Conservation (phyloP, 1,284 basidiomycete species). For the Rhodotorula sp. region DNA sequence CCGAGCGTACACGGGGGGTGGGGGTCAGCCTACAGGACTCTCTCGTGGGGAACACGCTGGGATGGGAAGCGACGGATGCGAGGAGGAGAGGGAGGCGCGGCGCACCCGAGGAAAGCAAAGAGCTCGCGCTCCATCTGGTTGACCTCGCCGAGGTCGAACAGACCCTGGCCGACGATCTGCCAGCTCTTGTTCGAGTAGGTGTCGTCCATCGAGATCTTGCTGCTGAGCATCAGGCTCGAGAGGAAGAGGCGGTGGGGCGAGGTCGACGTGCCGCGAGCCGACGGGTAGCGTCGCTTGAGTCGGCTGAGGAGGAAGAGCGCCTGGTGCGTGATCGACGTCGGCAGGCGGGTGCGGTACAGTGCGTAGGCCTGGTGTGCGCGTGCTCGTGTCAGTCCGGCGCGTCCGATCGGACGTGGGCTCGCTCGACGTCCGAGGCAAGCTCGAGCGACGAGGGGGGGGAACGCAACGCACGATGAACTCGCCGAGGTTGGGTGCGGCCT, state of each 20-base stretch:
- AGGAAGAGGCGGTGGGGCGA: conserved; percentile 89
- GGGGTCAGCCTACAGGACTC: too few relatives aligned
- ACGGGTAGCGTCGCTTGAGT: conserved; percentile 85
- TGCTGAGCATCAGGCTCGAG: conserved; percentile 89
- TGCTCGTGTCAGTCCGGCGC: not conserved
- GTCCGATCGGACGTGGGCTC: too few relatives aligned
- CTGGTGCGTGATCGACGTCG: conserved; percentile 76
- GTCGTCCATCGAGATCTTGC: conserved; percentile 75
- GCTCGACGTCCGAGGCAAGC: not conserved
- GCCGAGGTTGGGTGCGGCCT: conserved; percentile 35
- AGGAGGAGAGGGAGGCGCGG: too few relatives aligned
- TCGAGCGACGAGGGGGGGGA: not conserved
- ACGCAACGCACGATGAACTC: conserved; percentile 47
- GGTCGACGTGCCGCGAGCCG: conserved; percentile 70
- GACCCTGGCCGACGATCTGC: conserved; percentile 86
- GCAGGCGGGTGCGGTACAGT: conserved; percentile 80
- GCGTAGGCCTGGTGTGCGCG: conserved; percentile 62
- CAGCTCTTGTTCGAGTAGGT: conserved; percentile 89
- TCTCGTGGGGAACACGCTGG: too few relatives aligned
- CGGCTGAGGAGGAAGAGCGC: conserved; percentile 79
- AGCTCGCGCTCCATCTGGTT: conserved; percentile 96
- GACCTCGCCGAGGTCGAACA: conserved; percentile 85
- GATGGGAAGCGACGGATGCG: too few relatives aligned
- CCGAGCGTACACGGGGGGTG: too few relatives aligned
- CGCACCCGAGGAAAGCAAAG: conserved; percentile 71